Evolutionary conservation across 2,329 filamentous ascomycete genomes (phyloP).

Genomic region (Cytospora paraplurivora): DNA sequence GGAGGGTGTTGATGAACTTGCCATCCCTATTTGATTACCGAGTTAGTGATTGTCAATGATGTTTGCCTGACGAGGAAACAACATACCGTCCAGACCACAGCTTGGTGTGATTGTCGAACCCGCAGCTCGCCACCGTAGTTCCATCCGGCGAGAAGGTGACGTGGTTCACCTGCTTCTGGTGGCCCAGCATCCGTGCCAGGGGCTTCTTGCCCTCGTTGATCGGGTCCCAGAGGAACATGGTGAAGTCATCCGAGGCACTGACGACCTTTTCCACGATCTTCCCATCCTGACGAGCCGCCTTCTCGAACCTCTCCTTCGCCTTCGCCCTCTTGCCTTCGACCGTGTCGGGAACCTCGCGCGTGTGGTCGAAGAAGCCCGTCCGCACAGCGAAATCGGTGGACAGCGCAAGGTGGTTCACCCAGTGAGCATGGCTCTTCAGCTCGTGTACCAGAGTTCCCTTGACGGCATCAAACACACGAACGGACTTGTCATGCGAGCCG

Average conservation of each 20-base stretch:
- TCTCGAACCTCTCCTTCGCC: conserved; percentile 81
- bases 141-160: conserved; percentile 94
- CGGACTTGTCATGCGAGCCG: conserved; percentile 85
- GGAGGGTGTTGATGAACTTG: conserved; percentile 82
- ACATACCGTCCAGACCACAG: conserved; percentile 76
- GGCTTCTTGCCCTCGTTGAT: conserved; percentile 74
- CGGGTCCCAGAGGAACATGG: conserved; percentile 94
- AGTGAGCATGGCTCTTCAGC: conserved; percentile 81
- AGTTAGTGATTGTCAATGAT: not conserved
- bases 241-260: conserved; percentile 92
- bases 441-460: conserved; percentile 81
- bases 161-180: conserved; percentile 96
- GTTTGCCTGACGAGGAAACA: not conserved
- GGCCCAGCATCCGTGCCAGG: conserved; percentile 83
- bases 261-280: conserved; percentile 81
- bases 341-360: conserved; percentile 64
- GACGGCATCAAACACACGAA: conserved; percentile 85
- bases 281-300: conserved; percentile 76
- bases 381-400: conserved; percentile 89
- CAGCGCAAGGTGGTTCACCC: conserved; percentile 92
- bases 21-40: conserved; percentile 51
- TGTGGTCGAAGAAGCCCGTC: conserved; percentile 86
- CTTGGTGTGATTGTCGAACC: conserved; percentile 95
- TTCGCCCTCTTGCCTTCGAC: conserved; percentile 72
- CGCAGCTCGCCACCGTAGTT: conserved; percentile 79